Base-by-base conservation (phyloP, 441 rosid genomes). In the Arabidopsis lyrata region DNA sequence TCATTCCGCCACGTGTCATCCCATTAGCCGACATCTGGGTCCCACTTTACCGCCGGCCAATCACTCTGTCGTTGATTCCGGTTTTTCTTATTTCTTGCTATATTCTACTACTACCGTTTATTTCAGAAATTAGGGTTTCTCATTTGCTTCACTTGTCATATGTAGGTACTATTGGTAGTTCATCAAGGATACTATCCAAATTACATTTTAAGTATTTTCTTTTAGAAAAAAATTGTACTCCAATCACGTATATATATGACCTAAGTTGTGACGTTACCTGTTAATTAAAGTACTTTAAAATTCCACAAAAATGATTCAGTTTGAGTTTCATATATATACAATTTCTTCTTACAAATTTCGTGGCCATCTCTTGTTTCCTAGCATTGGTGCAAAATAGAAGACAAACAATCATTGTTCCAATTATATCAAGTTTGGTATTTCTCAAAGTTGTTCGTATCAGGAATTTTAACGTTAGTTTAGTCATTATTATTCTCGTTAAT, bases 1-100 rank as follows among this genome's bases (percentile, higher is more conserved):
- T 70, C 62, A 39, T 70, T 39, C 55, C 67, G 49, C 76, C 79
- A 76, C 80, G 80, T 76, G 76, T 64, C 36, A 7, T 41, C 44
- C 59, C 15, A 13, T 34, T 36, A 3, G 0, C 72, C 76, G 55
- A 5, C 76, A 76, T 24, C 0, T n/a, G 4, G 76, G 67, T 41
- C 80, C 80, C 56, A 63, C 24, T 16, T 13, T 16, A 70, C 48
- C 47, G 55, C 62, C 75, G 71, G 61, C 66, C 71, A 76, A 70
- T 76, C 71, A 76, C 55, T 63, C 54, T 70, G 66, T 49, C 60
- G 24, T 15, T 52, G 9, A 10, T 53, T 72, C 48, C 52, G 18
- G 32, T 27, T 50, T 34, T 63, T n/a, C 47, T 20, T 18, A 6
- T 53, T 14, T 31, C 20, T 14, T 31, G 27, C 34, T 36, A 0